Percentiles rank a stretch among this genome's conserved stretches.
Evolutionary conservation across 139 green algal genomes (phyloP).

Genomic region (Tetradesmus lagerheimii): DNA sequence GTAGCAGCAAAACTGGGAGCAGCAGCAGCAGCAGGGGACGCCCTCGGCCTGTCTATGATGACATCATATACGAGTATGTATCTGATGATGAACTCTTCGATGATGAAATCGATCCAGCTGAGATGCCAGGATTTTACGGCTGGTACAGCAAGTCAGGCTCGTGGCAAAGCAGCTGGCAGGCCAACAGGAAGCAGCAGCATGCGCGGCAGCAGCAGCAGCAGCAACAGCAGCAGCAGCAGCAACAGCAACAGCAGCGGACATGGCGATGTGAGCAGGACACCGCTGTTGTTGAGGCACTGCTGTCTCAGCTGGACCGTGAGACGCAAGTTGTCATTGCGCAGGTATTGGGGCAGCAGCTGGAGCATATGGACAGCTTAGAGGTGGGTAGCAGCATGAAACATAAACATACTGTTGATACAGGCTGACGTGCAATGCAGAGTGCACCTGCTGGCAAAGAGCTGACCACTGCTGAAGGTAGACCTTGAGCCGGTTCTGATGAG

Average conservation of each 20-base stretch:
- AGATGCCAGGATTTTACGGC: constrained; percentile 5
- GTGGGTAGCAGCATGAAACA: not conserved
- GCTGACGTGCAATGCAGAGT: no score
- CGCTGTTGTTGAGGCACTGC: not conserved
- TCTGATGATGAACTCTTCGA: not conserved
- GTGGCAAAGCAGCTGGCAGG: constrained; percentile 45
- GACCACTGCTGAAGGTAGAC: no score
- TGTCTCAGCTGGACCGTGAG: constrained; percentile 18
- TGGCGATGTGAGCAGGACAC: constrained; percentile 18
- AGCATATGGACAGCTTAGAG: constrained; percentile 15
- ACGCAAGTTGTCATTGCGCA: not conserved
- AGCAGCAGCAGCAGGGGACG: not conserved
- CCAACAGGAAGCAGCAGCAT: constrained; percentile 36
- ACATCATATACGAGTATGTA: not conserved
- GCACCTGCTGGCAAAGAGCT: no score
- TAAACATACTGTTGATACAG: not conserved
- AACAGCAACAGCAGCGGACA: constrained; percentile 21
- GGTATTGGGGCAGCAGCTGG: constrained; percentile 7
- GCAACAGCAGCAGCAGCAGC: constrained; percentile 5
- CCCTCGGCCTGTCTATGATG: not conserved
- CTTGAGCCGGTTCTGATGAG: no score
- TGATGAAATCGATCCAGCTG: not conserved
- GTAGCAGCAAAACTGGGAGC: not conserved
- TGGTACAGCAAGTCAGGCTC: constrained; percentile 41
- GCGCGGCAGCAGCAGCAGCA: constrained; percentile 6